Evolutionary conservation across 1,284 basidiomycete species (phyloP).

Genomic region (Pseudozyma sp.): DNA sequence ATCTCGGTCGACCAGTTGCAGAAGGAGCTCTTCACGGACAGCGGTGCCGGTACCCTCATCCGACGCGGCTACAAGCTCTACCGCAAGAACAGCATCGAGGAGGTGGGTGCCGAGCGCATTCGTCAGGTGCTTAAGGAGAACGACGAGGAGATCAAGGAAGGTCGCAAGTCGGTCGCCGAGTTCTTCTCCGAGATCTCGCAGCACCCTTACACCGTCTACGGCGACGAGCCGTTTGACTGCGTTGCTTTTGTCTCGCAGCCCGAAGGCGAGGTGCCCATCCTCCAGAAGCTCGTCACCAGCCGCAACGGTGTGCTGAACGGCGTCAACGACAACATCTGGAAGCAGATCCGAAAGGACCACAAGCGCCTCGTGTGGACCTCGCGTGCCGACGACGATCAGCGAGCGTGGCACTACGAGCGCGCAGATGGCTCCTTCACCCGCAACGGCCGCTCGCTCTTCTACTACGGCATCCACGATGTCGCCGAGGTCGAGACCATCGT

Average conservation of each 20-base stretch:
- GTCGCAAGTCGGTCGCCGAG: conserved; percentile 87
- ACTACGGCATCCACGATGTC: conserved; percentile 94
- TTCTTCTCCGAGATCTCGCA: conserved; percentile 80
- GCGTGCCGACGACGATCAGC: conserved; percentile 91
- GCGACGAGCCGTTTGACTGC: conserved; percentile 95
- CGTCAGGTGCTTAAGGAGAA: conserved; percentile 77
- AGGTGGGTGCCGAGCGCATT: conserved; percentile 89
- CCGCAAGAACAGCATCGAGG: conserved; percentile 84
- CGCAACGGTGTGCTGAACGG: conserved; percentile 90
- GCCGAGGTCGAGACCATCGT: conserved; percentile 80
- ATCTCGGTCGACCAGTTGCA: conserved; percentile 93
- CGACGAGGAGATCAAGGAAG: conserved; percentile 88
- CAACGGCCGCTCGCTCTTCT: conserved; percentile 90
- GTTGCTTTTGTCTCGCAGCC: conserved; percentile 94
- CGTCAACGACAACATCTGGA: conserved; percentile 97
- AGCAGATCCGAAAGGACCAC: conserved; percentile 93
- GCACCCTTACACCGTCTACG: conserved; percentile 89
- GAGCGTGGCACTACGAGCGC: conserved; percentile 98
- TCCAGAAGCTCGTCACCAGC: conserved; percentile 90
- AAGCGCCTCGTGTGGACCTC: conserved; percentile 96
- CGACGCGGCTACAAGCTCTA: conserved; percentile 97
- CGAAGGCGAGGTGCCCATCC: conserved; percentile 85
- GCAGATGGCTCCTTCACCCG: conserved; percentile 97
- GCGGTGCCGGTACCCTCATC: conserved; percentile 95
- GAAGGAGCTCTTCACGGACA: conserved; percentile 98